Base-by-base conservation (phyloP, 192 early-diverging fungal species). In the Coemansia reversa region DNA sequence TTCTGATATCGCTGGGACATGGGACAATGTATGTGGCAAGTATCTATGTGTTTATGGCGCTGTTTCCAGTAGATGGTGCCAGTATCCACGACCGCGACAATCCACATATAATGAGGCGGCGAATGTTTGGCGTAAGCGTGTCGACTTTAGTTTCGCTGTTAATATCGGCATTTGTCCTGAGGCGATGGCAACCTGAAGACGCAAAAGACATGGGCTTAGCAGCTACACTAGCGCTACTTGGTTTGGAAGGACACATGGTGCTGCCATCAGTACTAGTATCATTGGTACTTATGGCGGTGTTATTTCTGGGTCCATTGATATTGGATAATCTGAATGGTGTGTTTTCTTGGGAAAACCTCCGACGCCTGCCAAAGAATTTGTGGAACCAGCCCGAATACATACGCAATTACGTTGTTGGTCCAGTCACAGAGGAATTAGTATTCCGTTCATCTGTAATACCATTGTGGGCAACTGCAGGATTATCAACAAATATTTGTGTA, bases 371-470 rank as follows among this genome's bases (percentile, higher is more conserved):
- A 1, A 39, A 7, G 35, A 61, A 8, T 7, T 39, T 52, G 42
- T 51, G 47, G 55, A 30, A 24, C 28, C 67, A 66, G 51, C 60
- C 60, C 0, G 18, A 24, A 5, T 30, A 24, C 5, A 32, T 65
- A 62, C 67, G 76, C 27, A 70, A 79, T 57, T 70, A 57, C 19
- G 32, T 74, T 0, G 76, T 74, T 35, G 76, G 76, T 0, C 76
- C 76, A 0, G 14, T 67, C 0, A 67, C 76, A 23, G 76, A 79
- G 58, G 76, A 79, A 51, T 67, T 79, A 14, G 76, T 79, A 12
- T 79, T 74, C 58, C 56, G 76, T 0, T 45, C 71, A 0, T 32
- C 60, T 0, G 64, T 74, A 1, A 61, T 79, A 27, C 27, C 76
- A 18, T 58, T 79, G 49, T 79, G 76, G 76, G 1, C 50, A 5